Evolutionary conservation across 306 rosid genomes (phyloP).

Genomic region (Vigna reflexopilosa): DNA sequence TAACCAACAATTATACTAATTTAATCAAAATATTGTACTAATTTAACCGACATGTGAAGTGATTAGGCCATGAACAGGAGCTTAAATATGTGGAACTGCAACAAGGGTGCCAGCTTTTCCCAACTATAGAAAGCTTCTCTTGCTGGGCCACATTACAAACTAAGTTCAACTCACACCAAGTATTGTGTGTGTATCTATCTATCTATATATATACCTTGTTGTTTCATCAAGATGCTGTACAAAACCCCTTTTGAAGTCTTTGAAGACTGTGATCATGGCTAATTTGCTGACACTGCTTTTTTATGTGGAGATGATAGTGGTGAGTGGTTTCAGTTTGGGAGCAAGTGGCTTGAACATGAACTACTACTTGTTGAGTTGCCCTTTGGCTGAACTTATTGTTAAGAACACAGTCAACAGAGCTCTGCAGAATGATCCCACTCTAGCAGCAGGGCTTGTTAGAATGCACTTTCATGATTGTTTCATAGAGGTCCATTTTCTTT

Average conservation of each 20-base stretch:
- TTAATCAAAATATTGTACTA: no score
- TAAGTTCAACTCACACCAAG: constrained; percentile 18
- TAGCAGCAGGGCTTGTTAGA: constrained; percentile 71
- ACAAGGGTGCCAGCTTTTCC: constrained; percentile 43
- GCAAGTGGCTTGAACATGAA: constrained; percentile 61
- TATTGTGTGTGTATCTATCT: neutral
- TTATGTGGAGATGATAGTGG: constrained; percentile 35
- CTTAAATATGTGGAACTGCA: neutral
- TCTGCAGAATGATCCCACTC: constrained; percentile 64
- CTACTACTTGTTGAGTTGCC: constrained; percentile 67
- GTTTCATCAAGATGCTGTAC: constrained; percentile 16
- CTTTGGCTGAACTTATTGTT: constrained; percentile 59
- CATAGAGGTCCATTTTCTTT: constrained; percentile 55
- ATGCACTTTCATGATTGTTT: constrained; percentile 88
- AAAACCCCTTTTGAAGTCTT: constrained; percentile 21
- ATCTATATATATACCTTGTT: constrained; percentile 1
- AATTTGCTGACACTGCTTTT: constrained; percentile 38
- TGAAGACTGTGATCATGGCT: constrained; percentile 40
- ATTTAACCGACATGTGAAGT: no score
- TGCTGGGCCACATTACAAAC: constrained; percentile 25
- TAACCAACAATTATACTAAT: no score
- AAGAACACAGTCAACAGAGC: constrained; percentile 58
- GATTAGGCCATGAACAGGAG: neutral
- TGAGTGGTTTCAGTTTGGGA: constrained; percentile 42
- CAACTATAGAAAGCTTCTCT: constrained; percentile 40